Evolutionary conservation across 2,329 filamentous ascomycete species (phyloP).

Genomic region (Byssochlamys sp.): DNA sequence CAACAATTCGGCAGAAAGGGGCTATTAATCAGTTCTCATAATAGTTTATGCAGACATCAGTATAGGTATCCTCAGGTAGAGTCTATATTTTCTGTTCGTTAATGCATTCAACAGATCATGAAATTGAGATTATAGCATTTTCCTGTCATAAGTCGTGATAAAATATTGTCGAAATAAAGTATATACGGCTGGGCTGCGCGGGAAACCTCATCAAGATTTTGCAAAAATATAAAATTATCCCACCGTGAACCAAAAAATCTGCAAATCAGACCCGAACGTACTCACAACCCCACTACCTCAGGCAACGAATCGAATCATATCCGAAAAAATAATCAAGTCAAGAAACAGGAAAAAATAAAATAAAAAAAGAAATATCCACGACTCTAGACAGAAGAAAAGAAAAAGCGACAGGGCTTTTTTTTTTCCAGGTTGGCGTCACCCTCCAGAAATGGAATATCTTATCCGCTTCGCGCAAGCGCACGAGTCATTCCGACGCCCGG

Average conservation of each 20-base stretch:
- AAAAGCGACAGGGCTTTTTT: too few relatives aligned
- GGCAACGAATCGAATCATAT: neutral
- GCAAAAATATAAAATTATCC: neutral
- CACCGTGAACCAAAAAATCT: neutral
- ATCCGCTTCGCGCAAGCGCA: slow-evolving; percentile 83
- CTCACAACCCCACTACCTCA: neutral
- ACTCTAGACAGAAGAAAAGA: too few relatives aligned
- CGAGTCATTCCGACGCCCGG: slow-evolving; percentile 78
- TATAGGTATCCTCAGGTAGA: neutral
- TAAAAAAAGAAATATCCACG: too few relatives aligned
- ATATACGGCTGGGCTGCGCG: neutral
- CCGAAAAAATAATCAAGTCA: neutral
- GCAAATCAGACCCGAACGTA: neutral
- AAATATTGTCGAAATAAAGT: neutral
- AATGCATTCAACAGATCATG: too few relatives aligned
- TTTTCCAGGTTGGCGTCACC: neutral
- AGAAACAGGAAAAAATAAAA: too few relatives aligned
- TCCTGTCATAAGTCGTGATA: neutral
- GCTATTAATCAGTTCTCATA: neutral
- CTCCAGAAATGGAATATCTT: slow-evolving; percentile 57
- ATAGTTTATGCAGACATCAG: neutral
- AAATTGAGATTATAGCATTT: neutral
- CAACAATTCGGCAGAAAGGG: neutral
- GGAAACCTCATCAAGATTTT: neutral
- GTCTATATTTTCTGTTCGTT: neutral